A percentile compares a stretch with the other conserved stretches of the same genome.
Conservation (phyloP, 208 protist genomes). For the Kentomonas sorsogonicus region DNA sequence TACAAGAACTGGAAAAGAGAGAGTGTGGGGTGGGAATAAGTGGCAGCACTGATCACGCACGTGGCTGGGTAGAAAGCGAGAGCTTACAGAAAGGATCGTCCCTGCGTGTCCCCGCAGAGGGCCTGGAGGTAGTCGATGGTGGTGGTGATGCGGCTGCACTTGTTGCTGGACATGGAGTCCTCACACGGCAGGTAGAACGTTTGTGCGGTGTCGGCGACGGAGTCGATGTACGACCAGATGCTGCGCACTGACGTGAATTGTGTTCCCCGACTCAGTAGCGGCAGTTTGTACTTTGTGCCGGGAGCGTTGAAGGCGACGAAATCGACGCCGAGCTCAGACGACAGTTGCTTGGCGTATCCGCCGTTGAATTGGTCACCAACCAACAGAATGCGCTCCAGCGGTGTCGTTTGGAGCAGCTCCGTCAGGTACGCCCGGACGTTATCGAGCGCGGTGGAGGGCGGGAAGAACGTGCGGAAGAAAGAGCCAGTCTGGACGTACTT, state of each 20-base stretch:
- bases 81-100: conserved; percentile 17
- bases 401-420: conserved; percentile 24
- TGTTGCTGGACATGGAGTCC: conserved; percentile 32
- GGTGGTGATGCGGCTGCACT: conserved; percentile 64
- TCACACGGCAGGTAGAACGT: conserved; percentile 60
- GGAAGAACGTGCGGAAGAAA: conserved; percentile 71
- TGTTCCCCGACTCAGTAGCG: conserved; percentile 24
- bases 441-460: conserved; percentile 41
- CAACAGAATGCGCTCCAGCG: conserved; percentile 45
- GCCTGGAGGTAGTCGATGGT: conserved; percentile 41
- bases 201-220: conserved; percentile 53
- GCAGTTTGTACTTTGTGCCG: conserved; percentile 51
- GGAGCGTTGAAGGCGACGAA: conserved; percentile 84
- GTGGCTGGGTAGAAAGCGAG: background rate
- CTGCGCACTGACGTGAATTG: conserved; percentile 52
- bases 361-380: conserved; percentile 87
- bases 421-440: conserved; percentile 48
- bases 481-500: conserved; percentile 46
- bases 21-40: background rate
- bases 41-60: background rate
- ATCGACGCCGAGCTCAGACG: conserved; percentile 29
- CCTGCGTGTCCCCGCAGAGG: conserved; percentile 62
- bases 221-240: conserved; percentile 76
- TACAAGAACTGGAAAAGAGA: background rate
- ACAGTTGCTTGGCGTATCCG: conserved; percentile 79